phyloP scores from a whole-genome alignment of 169 alveolate species.

The Babesia caballi region DNA sequence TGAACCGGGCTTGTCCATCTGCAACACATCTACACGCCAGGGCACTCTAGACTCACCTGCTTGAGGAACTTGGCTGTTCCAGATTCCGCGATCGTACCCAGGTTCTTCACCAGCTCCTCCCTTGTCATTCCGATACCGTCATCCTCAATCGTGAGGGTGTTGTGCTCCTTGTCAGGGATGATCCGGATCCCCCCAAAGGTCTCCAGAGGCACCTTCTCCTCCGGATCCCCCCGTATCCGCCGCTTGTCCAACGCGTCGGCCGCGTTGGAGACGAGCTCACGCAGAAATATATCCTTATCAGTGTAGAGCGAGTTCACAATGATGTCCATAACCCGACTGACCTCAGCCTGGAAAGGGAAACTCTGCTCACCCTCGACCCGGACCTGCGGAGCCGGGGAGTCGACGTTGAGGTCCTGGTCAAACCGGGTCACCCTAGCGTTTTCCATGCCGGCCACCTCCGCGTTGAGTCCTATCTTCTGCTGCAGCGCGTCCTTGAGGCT shows the following conservation, averaged over 20 bases:
- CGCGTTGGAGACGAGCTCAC: slow-evolving; percentile 98
- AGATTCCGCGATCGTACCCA: slow-evolving; percentile 99
- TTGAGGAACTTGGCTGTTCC: slow-evolving; percentile 95
- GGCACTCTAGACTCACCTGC: slow-evolving; percentile 1
- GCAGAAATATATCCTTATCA: slow-evolving; percentile 95
- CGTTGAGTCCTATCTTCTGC: slow-evolving; percentile 47
- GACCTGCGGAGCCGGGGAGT: slow-evolving; percentile 7
- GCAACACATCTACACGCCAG: neutral
- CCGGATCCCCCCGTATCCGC: slow-evolving; percentile 66
- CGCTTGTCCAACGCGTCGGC: slow-evolving; percentile 98
- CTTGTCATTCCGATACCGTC: slow-evolving; percentile 99
- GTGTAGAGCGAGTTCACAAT: slow-evolving; percentile 98
- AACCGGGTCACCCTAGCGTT: slow-evolving; percentile 23
- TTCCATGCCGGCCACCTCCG: slow-evolving; percentile 44
- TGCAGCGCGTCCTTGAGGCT: slow-evolving; percentile 51
- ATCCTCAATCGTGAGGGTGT: slow-evolving; percentile 95
- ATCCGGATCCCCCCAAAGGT: slow-evolving; percentile 84
- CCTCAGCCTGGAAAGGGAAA: slow-evolving; percentile 96
- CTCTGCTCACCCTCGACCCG: slow-evolving; percentile 68
- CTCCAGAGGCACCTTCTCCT: slow-evolving; percentile 58
- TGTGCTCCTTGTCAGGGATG: slow-evolving; percentile 90
- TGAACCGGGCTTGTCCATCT: slow-evolving; percentile 82
- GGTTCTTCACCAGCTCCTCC: slow-evolving; percentile 94
- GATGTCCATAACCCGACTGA: slow-evolving; percentile 97
- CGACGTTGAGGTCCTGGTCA: slow-evolving; percentile 24